These are phyloP conservation scores for Apostasia shenzhenica DNA, from an alignment of 106 monocot species.

Conservation along the genomic window DNA sequence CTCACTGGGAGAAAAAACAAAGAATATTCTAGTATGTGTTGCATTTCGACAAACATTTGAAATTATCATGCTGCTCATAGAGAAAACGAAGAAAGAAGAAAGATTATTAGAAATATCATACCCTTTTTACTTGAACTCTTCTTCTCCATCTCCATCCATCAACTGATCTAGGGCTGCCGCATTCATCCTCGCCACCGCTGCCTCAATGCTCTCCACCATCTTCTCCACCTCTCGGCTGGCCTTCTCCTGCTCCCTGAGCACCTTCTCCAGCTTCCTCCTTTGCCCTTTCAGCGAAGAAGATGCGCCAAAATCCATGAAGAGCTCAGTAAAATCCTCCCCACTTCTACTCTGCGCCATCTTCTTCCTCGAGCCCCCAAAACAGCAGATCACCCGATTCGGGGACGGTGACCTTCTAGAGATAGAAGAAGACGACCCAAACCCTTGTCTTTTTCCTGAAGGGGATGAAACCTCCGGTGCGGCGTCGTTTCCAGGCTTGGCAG, in stretches of 20 bases:
- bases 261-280: slow-evolving; percentile 33
- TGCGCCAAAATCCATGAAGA: slow-evolving; percentile 28
- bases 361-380: slow-evolving; percentile 43
- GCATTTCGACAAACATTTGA: too few species aligned
- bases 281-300: slow-evolving; percentile 28
- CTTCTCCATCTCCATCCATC: slow-evolving; percentile 11
- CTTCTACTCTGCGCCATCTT: slow-evolving; percentile 19
- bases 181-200: slow-evolving; percentile 34
- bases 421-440: background rate
- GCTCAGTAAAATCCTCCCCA: slow-evolving; percentile 7
- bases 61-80: too few species aligned
- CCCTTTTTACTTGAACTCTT: slow-evolving; percentile 21
- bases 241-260: slow-evolving; percentile 44
- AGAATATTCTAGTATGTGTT: too few species aligned
- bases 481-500: background rate
- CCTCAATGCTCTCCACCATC: slow-evolving; percentile 37
- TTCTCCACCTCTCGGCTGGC: slow-evolving; percentile 40
- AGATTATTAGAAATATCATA: too few species aligned
- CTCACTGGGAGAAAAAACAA: background rate
- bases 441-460: slow-evolving; percentile 13
- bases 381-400: slow-evolving; percentile 35
- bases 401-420: slow-evolving; percentile 6
- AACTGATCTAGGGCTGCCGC: slow-evolving; percentile 30
- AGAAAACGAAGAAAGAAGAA: too few species aligned
- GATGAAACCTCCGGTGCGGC: too few species aligned